Conservation (phyloP, 768 basidiomycete species). For the Coprinellus aureogranulatus region DNA sequence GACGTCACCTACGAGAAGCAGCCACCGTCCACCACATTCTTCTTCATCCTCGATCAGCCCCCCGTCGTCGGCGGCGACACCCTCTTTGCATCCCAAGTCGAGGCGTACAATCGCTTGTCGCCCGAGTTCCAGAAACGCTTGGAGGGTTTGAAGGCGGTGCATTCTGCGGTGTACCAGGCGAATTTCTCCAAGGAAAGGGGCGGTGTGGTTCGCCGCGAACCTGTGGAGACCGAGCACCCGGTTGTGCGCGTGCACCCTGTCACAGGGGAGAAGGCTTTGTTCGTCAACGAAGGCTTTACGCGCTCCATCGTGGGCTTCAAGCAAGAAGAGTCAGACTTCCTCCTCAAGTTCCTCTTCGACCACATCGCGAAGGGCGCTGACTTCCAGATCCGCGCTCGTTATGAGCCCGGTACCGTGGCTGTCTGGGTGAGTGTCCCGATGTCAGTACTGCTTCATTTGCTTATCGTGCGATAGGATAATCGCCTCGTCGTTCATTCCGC, state of each 20-base stretch:
- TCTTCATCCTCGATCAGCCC: slow-evolving; percentile 52
- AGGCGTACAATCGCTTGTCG: slow-evolving; percentile 59
- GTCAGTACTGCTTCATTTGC: not conserved
- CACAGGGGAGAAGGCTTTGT: slow-evolving; percentile 62
- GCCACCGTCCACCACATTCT: slow-evolving; percentile 54
- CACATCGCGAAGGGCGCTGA: slow-evolving; percentile 51
- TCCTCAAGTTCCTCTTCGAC: slow-evolving; percentile 54
- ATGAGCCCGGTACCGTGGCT: slow-evolving; percentile 53
- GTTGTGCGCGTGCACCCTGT: slow-evolving; percentile 58
- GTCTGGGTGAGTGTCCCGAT: slow-evolving; percentile 43
- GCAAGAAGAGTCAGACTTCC: slow-evolving; percentile 51
- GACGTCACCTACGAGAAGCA: slow-evolving; percentile 55
- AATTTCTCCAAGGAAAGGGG: slow-evolving; percentile 42
- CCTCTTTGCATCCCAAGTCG: slow-evolving; percentile 55
- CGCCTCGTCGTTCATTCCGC: slow-evolving; percentile 41
- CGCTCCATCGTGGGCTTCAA: slow-evolving; percentile 54
- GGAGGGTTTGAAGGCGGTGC: slow-evolving; percentile 55
- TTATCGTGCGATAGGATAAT: slow-evolving; percentile 34
- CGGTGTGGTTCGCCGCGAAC: slow-evolving; percentile 50
- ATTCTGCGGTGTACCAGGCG: slow-evolving; percentile 52
- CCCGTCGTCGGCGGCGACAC: slow-evolving; percentile 51
- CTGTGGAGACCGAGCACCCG: slow-evolving; percentile 51
- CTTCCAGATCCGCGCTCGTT: slow-evolving; percentile 48
- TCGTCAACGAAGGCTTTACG: slow-evolving; percentile 57
- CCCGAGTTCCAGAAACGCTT: slow-evolving; percentile 55